Evolutionary conservation across 208 protist species (phyloP).

Genomic region (Tritrichomonas foetus): DNA sequence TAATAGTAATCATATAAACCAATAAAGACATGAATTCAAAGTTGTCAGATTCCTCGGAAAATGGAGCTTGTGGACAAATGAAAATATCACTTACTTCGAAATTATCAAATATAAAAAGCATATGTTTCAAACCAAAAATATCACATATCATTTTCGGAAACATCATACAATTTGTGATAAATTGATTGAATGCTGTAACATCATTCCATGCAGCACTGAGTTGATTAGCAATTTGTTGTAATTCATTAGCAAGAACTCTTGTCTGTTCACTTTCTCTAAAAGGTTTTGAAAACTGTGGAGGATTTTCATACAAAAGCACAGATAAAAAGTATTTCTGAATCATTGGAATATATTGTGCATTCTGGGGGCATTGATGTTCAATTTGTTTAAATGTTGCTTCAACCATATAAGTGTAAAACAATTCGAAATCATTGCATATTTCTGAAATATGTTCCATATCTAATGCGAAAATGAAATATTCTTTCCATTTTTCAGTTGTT

Average conservation of each 20-base stretch:
- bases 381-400: not conserved
- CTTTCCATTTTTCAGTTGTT: not conserved
- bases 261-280: not conserved
- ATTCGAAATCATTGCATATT: not conserved
- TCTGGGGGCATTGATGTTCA: not conserved
- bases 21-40: not conserved
- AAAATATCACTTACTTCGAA: not conserved
- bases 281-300: not conserved
- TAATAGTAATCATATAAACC: not conserved
- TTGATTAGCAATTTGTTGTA: not conserved
- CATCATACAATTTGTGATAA: not conserved
- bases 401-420: not conserved
- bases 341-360: not conserved
- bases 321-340: not conserved
- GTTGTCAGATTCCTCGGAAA: not conserved
- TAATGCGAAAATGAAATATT: not conserved
- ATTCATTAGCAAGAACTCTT: not conserved
- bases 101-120: not conserved
- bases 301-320: not conserved
- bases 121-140: not conserved
- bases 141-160: not conserved
- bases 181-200: not conserved
- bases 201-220: not conserved
- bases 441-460: not conserved
- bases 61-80: not conserved